phyloP scores from a whole-genome alignment of 1,139 yeast genomes.

The Nakaseomyces delphensis region DNA sequence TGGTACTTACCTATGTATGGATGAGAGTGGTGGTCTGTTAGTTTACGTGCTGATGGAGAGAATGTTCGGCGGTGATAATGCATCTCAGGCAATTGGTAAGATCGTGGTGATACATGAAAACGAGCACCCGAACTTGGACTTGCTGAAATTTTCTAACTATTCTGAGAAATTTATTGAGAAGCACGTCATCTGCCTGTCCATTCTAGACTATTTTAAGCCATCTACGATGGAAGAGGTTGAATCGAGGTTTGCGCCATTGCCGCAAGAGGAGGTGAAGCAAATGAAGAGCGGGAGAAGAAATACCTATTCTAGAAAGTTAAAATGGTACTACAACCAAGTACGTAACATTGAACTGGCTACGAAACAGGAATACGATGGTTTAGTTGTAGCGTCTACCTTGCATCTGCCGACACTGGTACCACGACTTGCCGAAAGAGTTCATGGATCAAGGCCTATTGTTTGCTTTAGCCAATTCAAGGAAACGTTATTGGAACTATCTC shows the following conservation, averaged over 20 bases:
- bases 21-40: conserved; percentile 83
- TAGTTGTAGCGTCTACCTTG: conserved; percentile 65
- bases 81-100: conserved; percentile 39
- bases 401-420: conserved; percentile 60
- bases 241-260: conserved; percentile 37
- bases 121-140: conserved; percentile 79
- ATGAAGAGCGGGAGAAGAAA: conserved; percentile 53
- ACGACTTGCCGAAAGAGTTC: conserved; percentile 52
- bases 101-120: conserved; percentile 79
- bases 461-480: conserved; percentile 79
- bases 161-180: conserved; percentile 43
- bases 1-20: conserved; percentile 78
- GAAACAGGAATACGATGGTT: conserved; percentile 61
- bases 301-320: conserved; percentile 58
- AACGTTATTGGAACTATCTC: conserved; percentile 61
- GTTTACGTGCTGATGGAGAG: conserved; percentile 81
- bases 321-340: conserved; percentile 37
- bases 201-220: conserved; percentile 79
- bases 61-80: conserved; percentile 53
- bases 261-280: conserved; percentile 45
- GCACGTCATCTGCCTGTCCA: conserved; percentile 61
- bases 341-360: conserved; percentile 45
- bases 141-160: conserved; percentile 58
- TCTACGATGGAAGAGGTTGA: conserved; percentile 43
- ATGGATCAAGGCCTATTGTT: conserved; percentile 82